Base-by-base conservation (phyloP, 1,139 yeast genomes). In the Nakaseomyces sp. region DNA sequence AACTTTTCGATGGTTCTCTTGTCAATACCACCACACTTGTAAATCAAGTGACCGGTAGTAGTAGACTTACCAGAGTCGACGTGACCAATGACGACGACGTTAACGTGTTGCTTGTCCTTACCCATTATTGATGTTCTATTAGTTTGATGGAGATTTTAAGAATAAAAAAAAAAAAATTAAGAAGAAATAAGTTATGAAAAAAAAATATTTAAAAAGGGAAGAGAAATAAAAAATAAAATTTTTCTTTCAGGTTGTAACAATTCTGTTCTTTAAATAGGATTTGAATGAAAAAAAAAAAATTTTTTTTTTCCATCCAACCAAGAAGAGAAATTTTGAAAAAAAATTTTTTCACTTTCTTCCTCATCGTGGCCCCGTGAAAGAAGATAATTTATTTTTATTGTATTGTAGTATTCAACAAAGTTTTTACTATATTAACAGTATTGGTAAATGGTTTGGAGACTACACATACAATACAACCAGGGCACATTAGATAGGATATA, bases 81-180 rank as follows among this genome's bases (percentile, higher is more conserved):
- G 93, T 88, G 97, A 75, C 97, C 97, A 73, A 89, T 89, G 72
- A 89, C 97, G 74, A 89, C 97, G 76, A 89, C 91, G 95, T 89
- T 89, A 76, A 89, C 84, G 86, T 89, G 97, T 75, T 79, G 69
- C 84, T 87, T 88, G 70, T 82, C 95, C 75, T 86, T 86, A 80
- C 95, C 91, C 89, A 61, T 61, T 22, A 22, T 22, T 22, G 24
- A 22, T 53, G 54, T 58, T 22, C 44, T 43, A 43, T 46, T 48
- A 40, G 15, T 5, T 37, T 25, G 10, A 15, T 10, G 15, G 40
- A 25, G n/a, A 7, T 22, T 22, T 22, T 22, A 2, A 22, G 9
- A 3, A 22, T 7, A 22, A 22, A 2, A 22, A 22, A 3, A 22
- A 22, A 22, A 22, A 9, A 22, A 22, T 22, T 22, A 2, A 6